Conservation (phyloP, 495 filamentous ascomycete genomes). For the Chaetomium fimeti region DNA sequence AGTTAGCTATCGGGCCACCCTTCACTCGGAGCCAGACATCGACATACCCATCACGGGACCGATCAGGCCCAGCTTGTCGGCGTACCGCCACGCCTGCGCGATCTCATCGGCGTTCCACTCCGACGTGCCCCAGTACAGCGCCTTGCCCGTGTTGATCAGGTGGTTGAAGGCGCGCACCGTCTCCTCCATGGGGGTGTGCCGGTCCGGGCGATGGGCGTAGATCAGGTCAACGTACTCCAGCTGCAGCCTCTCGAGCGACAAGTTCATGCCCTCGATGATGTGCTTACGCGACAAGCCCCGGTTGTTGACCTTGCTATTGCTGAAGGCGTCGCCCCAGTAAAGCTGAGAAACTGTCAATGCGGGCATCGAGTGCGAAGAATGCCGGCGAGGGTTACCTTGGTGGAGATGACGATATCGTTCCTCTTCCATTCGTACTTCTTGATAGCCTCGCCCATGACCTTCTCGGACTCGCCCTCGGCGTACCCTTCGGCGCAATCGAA, state of each 20-base stretch:
- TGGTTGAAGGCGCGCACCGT: slow-evolving; percentile 73
- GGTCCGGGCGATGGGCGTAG: slow-evolving; percentile 73
- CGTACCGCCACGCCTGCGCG: slow-evolving; percentile 53
- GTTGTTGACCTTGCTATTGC: slow-evolving; percentile 51
- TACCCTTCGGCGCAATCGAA: slow-evolving; percentile 51
- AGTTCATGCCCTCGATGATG: slow-evolving; percentile 63
- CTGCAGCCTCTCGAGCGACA: slow-evolving; percentile 61
- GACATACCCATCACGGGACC: slow-evolving; percentile 49
- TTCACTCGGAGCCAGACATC: background rate
- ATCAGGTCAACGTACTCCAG: slow-evolving; percentile 70
- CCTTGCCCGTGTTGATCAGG: slow-evolving; percentile 63
- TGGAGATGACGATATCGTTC: slow-evolving; percentile 69
- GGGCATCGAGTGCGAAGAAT: background rate
- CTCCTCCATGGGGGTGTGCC: slow-evolving; percentile 73
- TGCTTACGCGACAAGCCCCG: slow-evolving; percentile 70
- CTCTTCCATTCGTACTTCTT: slow-evolving; percentile 62
- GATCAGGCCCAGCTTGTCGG: slow-evolving; percentile 57
- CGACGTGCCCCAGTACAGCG: slow-evolving; percentile 68
- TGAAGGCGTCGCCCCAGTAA: slow-evolving; percentile 62
- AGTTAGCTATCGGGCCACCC: background rate
- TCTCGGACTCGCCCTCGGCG: slow-evolving; percentile 55
- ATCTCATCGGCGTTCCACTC: slow-evolving; percentile 59
- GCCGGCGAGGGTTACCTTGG: slow-evolving; percentile 46
- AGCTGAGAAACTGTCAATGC: slow-evolving; percentile 29
- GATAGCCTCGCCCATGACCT: slow-evolving; percentile 58